Evolutionary conservation across 2,329 filamentous ascomycete genomes (phyloP).

Genomic region (Leptographium radiaticola): DNA sequence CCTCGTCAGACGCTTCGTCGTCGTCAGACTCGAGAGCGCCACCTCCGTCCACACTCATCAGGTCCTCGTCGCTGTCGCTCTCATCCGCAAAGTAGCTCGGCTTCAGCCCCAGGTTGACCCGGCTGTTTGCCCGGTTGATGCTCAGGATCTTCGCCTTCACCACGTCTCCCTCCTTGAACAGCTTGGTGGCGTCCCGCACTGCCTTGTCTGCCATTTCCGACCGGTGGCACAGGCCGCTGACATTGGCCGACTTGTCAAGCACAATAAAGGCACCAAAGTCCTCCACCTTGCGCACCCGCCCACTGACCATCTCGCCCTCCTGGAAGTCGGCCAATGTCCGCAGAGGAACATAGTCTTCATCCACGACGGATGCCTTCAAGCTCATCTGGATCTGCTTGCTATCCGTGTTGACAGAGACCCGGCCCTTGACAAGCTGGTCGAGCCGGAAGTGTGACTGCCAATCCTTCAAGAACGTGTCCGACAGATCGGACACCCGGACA

Average conservation of each 20-base stretch:
- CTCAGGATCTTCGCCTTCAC: conserved; percentile 85
- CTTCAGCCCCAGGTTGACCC: conserved; percentile 83
- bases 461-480: conserved; percentile 83
- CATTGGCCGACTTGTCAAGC: conserved; percentile 71
- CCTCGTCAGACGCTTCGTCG: conserved; percentile 33
- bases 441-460: conserved; percentile 85
- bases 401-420: conserved; percentile 58
- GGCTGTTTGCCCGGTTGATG: conserved; percentile 60
- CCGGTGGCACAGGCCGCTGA: conserved; percentile 86
- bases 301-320: conserved; percentile 70
- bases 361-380: conserved; percentile 72
- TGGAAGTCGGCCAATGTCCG: conserved; percentile 66
- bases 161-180: conserved; percentile 82
- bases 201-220: conserved; percentile 80
- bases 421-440: conserved; percentile 82
- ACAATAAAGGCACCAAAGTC: conserved; percentile 93
- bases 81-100: conserved; percentile 69
- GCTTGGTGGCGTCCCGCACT: conserved; percentile 71
- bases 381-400: conserved; percentile 70
- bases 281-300: conserved; percentile 84
- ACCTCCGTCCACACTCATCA: conserved; percentile 27
- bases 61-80: conserved; percentile 20
- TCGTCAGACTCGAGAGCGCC: conserved; percentile 30
- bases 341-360: conserved; percentile 57
- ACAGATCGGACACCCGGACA: conserved; percentile 77